Evolutionary conservation across 768 basidiomycete species (phyloP).

Genomic region (Pulveroboletus sp.): DNA sequence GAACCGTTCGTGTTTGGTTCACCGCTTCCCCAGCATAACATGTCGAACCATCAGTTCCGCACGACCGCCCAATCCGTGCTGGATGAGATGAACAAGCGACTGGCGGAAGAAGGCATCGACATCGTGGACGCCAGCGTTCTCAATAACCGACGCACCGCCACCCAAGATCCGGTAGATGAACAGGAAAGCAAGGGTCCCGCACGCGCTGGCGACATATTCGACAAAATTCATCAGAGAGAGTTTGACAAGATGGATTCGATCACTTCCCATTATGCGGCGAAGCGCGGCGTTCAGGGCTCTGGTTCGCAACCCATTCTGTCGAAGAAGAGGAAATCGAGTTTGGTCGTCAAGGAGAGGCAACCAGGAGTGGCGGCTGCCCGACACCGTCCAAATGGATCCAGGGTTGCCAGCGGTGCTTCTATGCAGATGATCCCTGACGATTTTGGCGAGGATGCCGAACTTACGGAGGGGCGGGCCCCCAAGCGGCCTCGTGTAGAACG

Average conservation of each 20-base stretch:
- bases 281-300: slow-evolving; percentile 26
- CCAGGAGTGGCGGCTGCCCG: slow-evolving; percentile 7
- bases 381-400: slow-evolving; percentile 24
- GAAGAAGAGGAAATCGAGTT: slow-evolving; percentile 50
- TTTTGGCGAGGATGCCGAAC: slow-evolving; percentile 50
- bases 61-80: slow-evolving; percentile 65
- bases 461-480: slow-evolving; percentile 36
- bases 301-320: slow-evolving; percentile 23
- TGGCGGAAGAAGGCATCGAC: slow-evolving; percentile 54
- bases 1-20: slow-evolving; percentile 77
- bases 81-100: slow-evolving; percentile 77
- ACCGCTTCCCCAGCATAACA: slow-evolving; percentile 57
- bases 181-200: slow-evolving; percentile 22
- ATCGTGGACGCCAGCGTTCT: slow-evolving; percentile 46
- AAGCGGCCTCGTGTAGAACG: slow-evolving; percentile 42
- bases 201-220: slow-evolving; percentile 40
- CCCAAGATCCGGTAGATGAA: slow-evolving; percentile 2
- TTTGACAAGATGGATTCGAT: slow-evolving; percentile 82
- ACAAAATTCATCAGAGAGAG: slow-evolving; percentile 57
- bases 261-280: slow-evolving; percentile 47
- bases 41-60: slow-evolving; percentile 64
- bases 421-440: slow-evolving; percentile 47
- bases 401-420: slow-evolving; percentile 24
- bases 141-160: slow-evolving; percentile 21
- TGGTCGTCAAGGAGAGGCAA: slow-evolving; percentile 35